These are phyloP conservation scores for Thalassiosira profunda DNA, from an alignment of 108 stramenopile genomes.

Conservation along the genomic window DNA sequence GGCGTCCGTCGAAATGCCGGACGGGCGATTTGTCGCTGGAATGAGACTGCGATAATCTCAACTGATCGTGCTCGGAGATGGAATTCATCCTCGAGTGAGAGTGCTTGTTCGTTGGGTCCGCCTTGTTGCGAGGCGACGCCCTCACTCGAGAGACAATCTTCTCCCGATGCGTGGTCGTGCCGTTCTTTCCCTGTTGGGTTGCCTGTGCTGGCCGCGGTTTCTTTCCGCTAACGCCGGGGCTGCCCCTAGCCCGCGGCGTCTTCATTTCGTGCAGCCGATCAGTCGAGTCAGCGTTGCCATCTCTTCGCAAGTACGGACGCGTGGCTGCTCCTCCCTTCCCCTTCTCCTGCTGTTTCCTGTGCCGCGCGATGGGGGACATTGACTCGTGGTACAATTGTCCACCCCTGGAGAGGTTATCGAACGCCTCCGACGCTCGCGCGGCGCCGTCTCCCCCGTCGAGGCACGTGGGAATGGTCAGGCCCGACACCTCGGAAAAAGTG, in stretches of 20 bases:
- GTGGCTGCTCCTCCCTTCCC: conserved; percentile 8
- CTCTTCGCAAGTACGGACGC: conserved; percentile 26
- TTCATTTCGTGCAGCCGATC: neutral
- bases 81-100: too few species aligned
- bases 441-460: conserved; percentile 8
- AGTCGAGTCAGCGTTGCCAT: neutral
- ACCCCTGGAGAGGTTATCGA: conserved; percentile 7
- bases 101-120: too few species aligned
- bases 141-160: conserved; percentile 19
- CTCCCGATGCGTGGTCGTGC: neutral
- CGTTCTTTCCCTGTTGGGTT: conserved; percentile 20
- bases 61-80: too few species aligned
- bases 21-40: too few species aligned
- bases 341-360: conserved; percentile 14
- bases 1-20: too few species aligned
- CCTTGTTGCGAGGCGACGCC: conserved; percentile 1
- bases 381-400: conserved; percentile 10
- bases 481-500: conserved; percentile 44
- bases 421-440: neutral
- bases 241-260: conserved; percentile 12
- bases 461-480: conserved; percentile 31
- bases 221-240: too few species aligned
- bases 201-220: too few species aligned
- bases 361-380: conserved; percentile 42
- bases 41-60: too few species aligned